These are phyloP conservation scores for Septoria linicola DNA, from an alignment of 2,329 filamentous ascomycete genomes.

Conservation along the genomic window DNA sequence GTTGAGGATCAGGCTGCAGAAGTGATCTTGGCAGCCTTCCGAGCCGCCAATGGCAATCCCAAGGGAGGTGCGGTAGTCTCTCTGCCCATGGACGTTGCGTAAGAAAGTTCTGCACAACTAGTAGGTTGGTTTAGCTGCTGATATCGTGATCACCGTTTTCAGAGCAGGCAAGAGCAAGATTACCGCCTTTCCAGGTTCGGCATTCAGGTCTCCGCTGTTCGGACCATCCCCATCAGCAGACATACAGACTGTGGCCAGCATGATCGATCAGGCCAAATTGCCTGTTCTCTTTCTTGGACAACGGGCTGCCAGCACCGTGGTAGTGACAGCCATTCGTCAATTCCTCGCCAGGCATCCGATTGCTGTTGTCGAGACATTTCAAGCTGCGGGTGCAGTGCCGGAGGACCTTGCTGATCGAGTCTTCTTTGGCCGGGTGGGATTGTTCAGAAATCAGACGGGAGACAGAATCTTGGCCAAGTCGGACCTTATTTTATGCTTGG, in stretches of 20 bases:
- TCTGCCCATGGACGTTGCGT: slow-evolving; percentile 49
- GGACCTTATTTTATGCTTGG: slow-evolving; percentile 48
- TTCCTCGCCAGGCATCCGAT: slow-evolving; percentile 46
- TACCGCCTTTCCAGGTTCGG: slow-evolving; percentile 41
- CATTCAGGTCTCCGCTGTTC: slow-evolving; percentile 45
- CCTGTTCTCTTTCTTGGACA: slow-evolving; percentile 51
- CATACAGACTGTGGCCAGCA: slow-evolving; percentile 38
- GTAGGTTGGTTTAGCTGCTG: not conserved
- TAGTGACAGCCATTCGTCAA: slow-evolving; percentile 45
- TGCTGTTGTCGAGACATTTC: slow-evolving; percentile 53
- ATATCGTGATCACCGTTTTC: not conserved
- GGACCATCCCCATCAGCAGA: slow-evolving; percentile 41
- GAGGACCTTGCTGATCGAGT: slow-evolving; percentile 44
- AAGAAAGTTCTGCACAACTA: not conserved
- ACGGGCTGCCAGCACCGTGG: slow-evolving; percentile 43
- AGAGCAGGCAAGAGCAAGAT: slow-evolving; percentile 40
- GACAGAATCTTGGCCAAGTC: slow-evolving; percentile 47
- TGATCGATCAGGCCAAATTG: slow-evolving; percentile 37
- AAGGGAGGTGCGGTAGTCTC: slow-evolving; percentile 48
- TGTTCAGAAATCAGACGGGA: slow-evolving; percentile 52
- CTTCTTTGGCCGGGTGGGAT: slow-evolving; percentile 50
- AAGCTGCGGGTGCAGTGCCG: slow-evolving; percentile 50
- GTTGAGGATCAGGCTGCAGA: slow-evolving; percentile 52
- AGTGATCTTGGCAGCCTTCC: slow-evolving; percentile 49
- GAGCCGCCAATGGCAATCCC: slow-evolving; percentile 44